Conservation (phyloP, 2,329 filamentous ascomycete species). For the Cladosporium sp. region DNA sequence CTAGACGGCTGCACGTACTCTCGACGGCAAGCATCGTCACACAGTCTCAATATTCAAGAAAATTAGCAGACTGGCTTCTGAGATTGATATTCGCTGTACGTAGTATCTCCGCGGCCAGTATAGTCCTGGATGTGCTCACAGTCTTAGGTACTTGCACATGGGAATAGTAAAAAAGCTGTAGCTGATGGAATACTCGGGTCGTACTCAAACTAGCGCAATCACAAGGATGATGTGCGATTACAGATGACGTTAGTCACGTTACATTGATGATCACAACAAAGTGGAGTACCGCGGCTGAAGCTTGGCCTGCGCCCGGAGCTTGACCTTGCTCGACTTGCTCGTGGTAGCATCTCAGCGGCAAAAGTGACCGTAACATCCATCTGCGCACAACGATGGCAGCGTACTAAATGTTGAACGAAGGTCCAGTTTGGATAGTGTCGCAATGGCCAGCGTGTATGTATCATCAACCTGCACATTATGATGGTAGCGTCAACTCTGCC, state of each 20-base stretch:
- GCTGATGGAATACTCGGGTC: neutral
- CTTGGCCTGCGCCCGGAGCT: conserved; percentile 10
- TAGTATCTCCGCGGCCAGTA: neutral
- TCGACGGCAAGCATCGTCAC: neutral
- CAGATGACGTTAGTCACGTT: conserved; percentile 17
- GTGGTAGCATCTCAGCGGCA: neutral
- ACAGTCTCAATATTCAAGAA: neutral
- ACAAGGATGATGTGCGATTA: neutral
- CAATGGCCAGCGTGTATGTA: too few species aligned
- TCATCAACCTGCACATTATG: neutral
- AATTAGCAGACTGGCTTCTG: neutral
- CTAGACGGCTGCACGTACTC: neutral
- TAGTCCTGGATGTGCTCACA: neutral
- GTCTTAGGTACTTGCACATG: neutral
- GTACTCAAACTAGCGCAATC: neutral
- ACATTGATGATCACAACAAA: neutral
- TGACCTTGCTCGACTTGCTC: neutral
- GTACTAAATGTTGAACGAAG: neutral
- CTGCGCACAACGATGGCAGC: neutral
- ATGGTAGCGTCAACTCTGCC: neutral
- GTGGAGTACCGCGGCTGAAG: conserved; percentile 13
- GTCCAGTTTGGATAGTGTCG: neutral
- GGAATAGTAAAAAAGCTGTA: neutral
- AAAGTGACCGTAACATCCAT: neutral
- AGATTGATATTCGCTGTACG: neutral